Evolutionary conservation across 192 early-diverging fungal species (phyloP).

Genomic region (Haplosporangium gracile): DNA sequence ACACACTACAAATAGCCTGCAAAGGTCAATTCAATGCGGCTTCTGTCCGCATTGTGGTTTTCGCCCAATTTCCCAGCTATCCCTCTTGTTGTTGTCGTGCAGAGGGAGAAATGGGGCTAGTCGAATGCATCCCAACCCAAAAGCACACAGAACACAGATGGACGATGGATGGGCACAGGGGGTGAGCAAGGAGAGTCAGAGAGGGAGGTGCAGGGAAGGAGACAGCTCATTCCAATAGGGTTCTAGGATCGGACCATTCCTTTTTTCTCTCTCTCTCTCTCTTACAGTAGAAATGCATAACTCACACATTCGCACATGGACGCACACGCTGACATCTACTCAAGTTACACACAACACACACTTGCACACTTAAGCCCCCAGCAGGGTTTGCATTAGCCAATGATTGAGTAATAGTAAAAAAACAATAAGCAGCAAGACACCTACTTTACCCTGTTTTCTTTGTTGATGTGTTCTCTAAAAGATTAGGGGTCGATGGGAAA

Average conservation of each 20-base stretch:
- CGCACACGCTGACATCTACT: neutral
- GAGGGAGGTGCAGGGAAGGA: neutral
- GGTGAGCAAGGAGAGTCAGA: neutral
- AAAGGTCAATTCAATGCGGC: neutral
- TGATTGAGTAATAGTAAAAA: neutral
- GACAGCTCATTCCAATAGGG: constrained; percentile 1
- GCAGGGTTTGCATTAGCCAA: neutral
- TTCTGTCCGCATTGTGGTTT: neutral
- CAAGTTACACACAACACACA: neutral
- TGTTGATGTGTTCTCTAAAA: neutral
- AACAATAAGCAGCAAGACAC: neutral
- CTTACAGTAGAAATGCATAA: no score
- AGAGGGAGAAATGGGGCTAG: neutral
- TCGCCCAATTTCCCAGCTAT: neutral
- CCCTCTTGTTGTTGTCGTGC: neutral
- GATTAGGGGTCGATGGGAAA: neutral
- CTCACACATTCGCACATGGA: neutral
- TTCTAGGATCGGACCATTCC: neutral
- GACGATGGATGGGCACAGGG: neutral
- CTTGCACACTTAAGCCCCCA: neutral
- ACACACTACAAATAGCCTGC: neutral
- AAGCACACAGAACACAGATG: neutral
- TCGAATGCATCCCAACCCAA: neutral
- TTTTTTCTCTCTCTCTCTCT: neutral
- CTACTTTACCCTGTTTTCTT: neutral